phyloP scores from a whole-genome alignment of 768 basidiomycete species.

The Dioszegia hungarica region DNA sequence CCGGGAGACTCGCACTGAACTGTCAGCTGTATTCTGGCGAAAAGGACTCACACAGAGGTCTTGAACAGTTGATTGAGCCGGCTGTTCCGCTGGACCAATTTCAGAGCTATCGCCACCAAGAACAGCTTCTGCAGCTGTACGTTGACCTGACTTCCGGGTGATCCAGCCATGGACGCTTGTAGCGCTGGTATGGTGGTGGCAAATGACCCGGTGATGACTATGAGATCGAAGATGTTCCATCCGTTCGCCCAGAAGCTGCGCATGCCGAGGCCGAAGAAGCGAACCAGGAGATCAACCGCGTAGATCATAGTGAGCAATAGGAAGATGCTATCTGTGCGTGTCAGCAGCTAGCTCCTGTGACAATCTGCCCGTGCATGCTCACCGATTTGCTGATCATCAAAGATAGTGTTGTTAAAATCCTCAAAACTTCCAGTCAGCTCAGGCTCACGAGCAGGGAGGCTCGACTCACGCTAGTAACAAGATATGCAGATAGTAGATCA shows the following conservation, averaged over 20 bases:
- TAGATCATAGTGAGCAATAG: constrained; percentile 68
- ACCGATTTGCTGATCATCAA: constrained; percentile 51
- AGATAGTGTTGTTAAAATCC: constrained; percentile 58
- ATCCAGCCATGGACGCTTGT: constrained; percentile 25
- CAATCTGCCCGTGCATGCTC: not conserved
- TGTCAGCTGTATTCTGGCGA: not conserved
- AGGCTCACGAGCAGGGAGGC: not conserved
- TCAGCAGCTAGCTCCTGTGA: not conserved
- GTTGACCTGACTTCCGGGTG: constrained; percentile 23
- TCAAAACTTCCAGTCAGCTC: constrained; percentile 61
- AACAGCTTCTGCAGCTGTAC: constrained; percentile 58
- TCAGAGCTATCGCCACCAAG: constrained; percentile 86
- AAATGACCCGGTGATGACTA: constrained; percentile 74
- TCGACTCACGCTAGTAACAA: constrained; percentile 51
- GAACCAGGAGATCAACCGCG: constrained; percentile 67
- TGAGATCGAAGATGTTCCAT: constrained; percentile 87
- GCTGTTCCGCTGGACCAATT: constrained; percentile 82
- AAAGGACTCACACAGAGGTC: constrained; percentile 71
- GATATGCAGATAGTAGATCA: constrained; percentile 75
- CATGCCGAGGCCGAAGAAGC: constrained; percentile 81
- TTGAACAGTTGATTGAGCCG: constrained; percentile 93
- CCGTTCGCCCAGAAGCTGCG: constrained; percentile 78
- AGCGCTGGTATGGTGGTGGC: constrained; percentile 73
- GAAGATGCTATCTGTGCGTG: constrained; percentile 64
- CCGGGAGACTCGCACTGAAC: constrained; percentile 72